These are phyloP conservation scores for Lasiodiplodia theobromae DNA, from an alignment of 2,329 filamentous ascomycete species.

Conservation along the genomic window DNA sequence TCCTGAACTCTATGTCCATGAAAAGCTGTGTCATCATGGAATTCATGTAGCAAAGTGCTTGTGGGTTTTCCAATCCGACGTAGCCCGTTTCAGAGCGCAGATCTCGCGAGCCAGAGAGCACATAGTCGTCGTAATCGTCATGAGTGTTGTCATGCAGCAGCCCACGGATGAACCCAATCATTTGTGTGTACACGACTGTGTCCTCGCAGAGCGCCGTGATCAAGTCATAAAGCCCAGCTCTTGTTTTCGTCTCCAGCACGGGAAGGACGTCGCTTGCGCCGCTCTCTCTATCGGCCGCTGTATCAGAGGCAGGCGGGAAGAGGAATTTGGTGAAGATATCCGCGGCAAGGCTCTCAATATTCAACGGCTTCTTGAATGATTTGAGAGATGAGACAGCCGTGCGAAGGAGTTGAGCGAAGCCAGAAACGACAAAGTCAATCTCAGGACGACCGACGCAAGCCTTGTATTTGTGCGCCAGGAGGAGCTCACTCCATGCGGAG, in stretches of 20 bases:
- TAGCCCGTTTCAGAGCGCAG: slow-evolving; percentile 83
- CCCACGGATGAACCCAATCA: slow-evolving; percentile 43
- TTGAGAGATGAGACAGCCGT: slow-evolving; percentile 49
- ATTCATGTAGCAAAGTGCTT: slow-evolving; percentile 97
- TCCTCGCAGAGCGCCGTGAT: slow-evolving; percentile 45
- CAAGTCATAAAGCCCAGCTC: slow-evolving; percentile 48
- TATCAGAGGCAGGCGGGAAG: slow-evolving; percentile 36
- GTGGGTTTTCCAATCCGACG: slow-evolving; percentile 88
- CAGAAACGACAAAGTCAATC: slow-evolving; percentile 45
- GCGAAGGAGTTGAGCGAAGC: slow-evolving; percentile 50
- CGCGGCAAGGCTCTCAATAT: slow-evolving; percentile 31
- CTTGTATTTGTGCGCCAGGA: slow-evolving; percentile 43
- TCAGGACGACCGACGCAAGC: slow-evolving; percentile 47
- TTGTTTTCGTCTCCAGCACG: slow-evolving; percentile 45
- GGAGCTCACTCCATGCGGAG: slow-evolving; percentile 41
- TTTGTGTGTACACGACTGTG: slow-evolving; percentile 33
- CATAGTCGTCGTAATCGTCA: slow-evolving; percentile 56
- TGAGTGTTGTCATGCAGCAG: slow-evolving; percentile 26
- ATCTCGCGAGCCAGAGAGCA: slow-evolving; percentile 68
- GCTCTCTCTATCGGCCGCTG: no score
- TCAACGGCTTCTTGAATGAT: slow-evolving; percentile 48
- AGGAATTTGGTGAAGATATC: slow-evolving; percentile 46
- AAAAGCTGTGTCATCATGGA: slow-evolving; percentile 93
- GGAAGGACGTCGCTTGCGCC: slow-evolving; percentile 34
- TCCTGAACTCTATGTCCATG: slow-evolving; percentile 89